Conservation (phyloP, 1,284 basidiomycete species). For the Marasmius oreades region DNA sequence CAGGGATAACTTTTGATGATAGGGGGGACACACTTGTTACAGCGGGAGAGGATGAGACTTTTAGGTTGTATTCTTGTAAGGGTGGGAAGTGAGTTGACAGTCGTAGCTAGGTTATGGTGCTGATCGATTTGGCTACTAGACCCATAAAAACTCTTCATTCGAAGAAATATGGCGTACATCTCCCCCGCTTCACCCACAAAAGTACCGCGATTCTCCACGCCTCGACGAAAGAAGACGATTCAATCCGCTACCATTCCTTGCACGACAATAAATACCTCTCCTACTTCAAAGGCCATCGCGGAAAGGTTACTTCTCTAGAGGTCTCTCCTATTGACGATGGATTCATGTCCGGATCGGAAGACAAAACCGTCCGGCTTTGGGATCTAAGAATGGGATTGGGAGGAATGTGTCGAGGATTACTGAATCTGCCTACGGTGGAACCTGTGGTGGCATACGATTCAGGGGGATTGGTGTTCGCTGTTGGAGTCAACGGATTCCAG, state of each 20-base stretch:
- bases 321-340: slow-evolving; percentile 93
- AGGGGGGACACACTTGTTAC: slow-evolving; percentile 84
- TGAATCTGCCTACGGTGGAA: slow-evolving; percentile 60
- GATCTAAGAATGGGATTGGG: slow-evolving; percentile 67
- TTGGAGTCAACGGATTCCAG: slow-evolving; percentile 84
- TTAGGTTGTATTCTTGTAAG: slow-evolving; percentile 86
- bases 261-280: slow-evolving; percentile 96
- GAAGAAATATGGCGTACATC: slow-evolving; percentile 95
- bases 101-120: slow-evolving; percentile 15
- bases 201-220: slow-evolving; percentile 84
- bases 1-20: slow-evolving; percentile 89
- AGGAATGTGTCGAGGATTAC: slow-evolving; percentile 69
- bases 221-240: slow-evolving; percentile 94
- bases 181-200: slow-evolving; percentile 93
- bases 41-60: slow-evolving; percentile 90
- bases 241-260: slow-evolving; percentile 90
- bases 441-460: slow-evolving; percentile 91
- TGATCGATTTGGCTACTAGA: slow-evolving; percentile 33
- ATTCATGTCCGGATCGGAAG: slow-evolving; percentile 92
- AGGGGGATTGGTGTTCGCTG: slow-evolving; percentile 88
- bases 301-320: slow-evolving; percentile 84
- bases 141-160: slow-evolving; percentile 80
- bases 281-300: slow-evolving; percentile 95
- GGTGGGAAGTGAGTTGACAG: slow-evolving; percentile 81
- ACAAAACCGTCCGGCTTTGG: slow-evolving; percentile 97